Evolutionary conservation across 1,139 yeast species (phyloP).

Genomic region (Pichia sp.): DNA sequence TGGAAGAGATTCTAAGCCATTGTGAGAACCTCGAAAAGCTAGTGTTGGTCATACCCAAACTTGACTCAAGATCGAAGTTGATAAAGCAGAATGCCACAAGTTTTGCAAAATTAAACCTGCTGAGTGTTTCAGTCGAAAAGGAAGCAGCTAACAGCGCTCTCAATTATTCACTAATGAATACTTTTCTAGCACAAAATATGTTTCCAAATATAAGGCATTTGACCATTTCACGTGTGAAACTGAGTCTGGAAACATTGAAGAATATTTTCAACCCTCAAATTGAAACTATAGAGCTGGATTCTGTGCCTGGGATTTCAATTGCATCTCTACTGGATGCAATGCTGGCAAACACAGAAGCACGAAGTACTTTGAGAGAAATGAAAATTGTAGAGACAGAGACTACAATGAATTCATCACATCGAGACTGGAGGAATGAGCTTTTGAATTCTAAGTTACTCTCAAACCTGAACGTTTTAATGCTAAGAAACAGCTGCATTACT

Average conservation of each 20-base stretch:
- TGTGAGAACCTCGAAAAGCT: constrained; percentile 4
- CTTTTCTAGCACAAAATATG: constrained; percentile 1
- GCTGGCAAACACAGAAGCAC: not conserved
- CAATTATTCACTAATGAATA: not conserved
- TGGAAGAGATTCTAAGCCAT: constrained; percentile 1
- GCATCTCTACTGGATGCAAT: not conserved
- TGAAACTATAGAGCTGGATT: constrained; percentile 3
- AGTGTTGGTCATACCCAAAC: not conserved
- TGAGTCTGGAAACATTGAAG: not conserved
- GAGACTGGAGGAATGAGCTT: constrained; percentile 8
- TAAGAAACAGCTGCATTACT: constrained; percentile 20
- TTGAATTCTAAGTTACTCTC: constrained; percentile 7
- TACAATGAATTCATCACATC: not conserved
- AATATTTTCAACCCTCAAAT: not conserved
- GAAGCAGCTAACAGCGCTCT: not conserved
- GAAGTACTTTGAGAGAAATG: not conserved
- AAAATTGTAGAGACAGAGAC: constrained; percentile 5
- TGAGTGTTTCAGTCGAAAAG: constrained; percentile 1
- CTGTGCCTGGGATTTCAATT: constrained; percentile 3
- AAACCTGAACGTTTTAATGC: constrained; percentile 12
- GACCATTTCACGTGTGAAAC: not conserved
- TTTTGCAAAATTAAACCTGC: not conserved
- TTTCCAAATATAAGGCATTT: constrained; percentile 5
- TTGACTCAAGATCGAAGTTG: constrained; percentile 5
- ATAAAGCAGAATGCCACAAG: not conserved